These are phyloP conservation scores for Calycina herbarum DNA, from an alignment of 2,329 filamentous ascomycete genomes.

Conservation along the genomic window DNA sequence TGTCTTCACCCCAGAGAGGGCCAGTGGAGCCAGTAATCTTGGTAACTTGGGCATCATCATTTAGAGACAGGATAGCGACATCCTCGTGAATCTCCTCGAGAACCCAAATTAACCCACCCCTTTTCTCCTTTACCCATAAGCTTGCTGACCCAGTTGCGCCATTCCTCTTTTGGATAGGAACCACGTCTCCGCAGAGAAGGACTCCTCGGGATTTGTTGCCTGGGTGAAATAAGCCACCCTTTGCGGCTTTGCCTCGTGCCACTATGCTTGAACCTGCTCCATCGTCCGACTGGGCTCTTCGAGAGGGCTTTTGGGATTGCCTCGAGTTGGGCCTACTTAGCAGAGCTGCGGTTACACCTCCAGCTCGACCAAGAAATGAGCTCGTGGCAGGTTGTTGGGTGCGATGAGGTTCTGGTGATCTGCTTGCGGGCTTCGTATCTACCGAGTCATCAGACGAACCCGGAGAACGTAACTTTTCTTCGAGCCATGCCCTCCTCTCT, in stretches of 20 bases:
- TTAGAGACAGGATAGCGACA: constrained; percentile 73
- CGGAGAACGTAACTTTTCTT: constrained; percentile 73
- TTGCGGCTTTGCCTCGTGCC: constrained; percentile 46
- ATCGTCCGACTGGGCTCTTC: constrained; percentile 65
- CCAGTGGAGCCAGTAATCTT: constrained; percentile 73
- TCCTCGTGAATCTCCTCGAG: constrained; percentile 97
- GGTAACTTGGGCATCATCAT: constrained; percentile 73
- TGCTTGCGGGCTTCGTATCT: constrained; percentile 26
- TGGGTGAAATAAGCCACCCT: constrained; percentile 56
- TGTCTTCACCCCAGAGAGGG: constrained; percentile 79
- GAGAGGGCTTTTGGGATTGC: constrained; percentile 48
- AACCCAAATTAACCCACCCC: constrained; percentile 92
- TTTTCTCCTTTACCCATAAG: constrained; percentile 98
- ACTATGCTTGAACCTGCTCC: constrained; percentile 50
- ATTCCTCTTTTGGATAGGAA: constrained; percentile 95
- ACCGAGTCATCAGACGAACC: constrained; percentile 43
- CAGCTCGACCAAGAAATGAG: constrained; percentile 66
- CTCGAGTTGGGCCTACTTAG: constrained; percentile 70
- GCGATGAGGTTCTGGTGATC: constrained; percentile 23
- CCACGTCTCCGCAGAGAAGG: constrained; percentile 92
- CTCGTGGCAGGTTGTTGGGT: constrained; percentile 35
- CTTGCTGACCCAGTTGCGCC: constrained; percentile 89
- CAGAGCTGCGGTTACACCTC: constrained; percentile 76
- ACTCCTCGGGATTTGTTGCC: constrained; percentile 82
- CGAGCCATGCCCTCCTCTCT: constrained; percentile 85